Evolutionary conservation across 2,329 filamentous ascomycete genomes (phyloP).

Genomic region (Trichocomaceae sp.): DNA sequence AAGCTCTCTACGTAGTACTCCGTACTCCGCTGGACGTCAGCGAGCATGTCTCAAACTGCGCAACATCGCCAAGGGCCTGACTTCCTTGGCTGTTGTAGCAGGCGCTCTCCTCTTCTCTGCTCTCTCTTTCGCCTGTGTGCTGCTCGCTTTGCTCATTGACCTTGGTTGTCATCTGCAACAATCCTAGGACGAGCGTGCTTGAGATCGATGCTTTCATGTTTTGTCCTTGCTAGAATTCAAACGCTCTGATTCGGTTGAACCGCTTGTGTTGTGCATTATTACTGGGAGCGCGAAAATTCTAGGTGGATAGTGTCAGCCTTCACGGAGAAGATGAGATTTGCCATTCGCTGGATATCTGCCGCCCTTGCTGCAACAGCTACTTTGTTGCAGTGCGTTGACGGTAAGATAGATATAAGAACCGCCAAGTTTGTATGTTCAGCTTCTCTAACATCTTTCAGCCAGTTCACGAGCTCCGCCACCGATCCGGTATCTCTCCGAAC

Average conservation of each 20-base stretch:
- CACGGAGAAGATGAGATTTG: slow-evolving; percentile 2
- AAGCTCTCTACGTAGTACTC: too few relatives aligned
- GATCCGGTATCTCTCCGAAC: slow-evolving; percentile 62
- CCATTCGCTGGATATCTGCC: slow-evolving; percentile 5
- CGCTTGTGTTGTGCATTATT: neutral
- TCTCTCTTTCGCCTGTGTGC: neutral
- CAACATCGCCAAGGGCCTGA: neutral
- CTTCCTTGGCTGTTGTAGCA: neutral
- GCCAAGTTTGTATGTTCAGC: neutral
- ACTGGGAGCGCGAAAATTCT: neutral
- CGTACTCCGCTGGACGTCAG: too few relatives aligned
- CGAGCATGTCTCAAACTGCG: neutral
- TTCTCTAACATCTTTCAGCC: slow-evolving; percentile 38
- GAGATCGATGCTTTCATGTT: neutral
- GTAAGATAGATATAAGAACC: neutral
- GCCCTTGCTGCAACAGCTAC: slow-evolving; percentile 5
- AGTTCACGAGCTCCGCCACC: slow-evolving; percentile 71
- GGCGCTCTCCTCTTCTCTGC: neutral
- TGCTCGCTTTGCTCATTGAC: neutral
- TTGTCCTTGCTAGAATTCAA: neutral
- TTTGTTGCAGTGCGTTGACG: slow-evolving; percentile 8
- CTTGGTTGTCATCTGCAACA: neutral
- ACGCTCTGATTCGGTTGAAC: neutral
- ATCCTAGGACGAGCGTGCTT: neutral
- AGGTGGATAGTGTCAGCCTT: neutral